phyloP scores from a whole-genome alignment of 805 yeast genomes.

The Clavispora santaluciae region DNA sequence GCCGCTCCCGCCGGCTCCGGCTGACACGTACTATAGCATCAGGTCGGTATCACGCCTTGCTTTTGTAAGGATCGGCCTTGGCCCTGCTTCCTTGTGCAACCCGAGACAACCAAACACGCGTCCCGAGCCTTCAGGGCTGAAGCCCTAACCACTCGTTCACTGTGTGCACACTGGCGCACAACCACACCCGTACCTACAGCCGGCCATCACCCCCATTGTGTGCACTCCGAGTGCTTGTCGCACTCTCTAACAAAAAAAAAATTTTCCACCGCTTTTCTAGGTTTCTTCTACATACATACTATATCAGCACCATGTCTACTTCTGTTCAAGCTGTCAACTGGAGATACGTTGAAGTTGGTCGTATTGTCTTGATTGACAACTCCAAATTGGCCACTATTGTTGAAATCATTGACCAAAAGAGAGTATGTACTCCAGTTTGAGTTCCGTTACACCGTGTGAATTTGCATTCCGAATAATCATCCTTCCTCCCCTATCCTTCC shows the following conservation, averaged over 20 bases:
- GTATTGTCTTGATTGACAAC: conserved; percentile 86
- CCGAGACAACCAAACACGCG: too few relatives aligned
- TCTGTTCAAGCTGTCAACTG: conserved; percentile 95
- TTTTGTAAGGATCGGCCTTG: too few relatives aligned
- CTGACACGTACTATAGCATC: too few relatives aligned
- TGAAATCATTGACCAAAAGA: conserved; percentile 98
- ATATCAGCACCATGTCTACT: conserved; percentile 28
- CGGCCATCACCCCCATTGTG: not conserved
- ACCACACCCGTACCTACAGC: not conserved
- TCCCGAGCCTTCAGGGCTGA: too few relatives aligned
- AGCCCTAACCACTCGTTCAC: conserved; percentile 9
- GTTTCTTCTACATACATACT: conserved; percentile 10
- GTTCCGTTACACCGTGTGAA: not conserved
- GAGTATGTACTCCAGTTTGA: conserved; percentile 57
- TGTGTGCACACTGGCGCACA: conserved; percentile 14
- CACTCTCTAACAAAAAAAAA: conserved; percentile 9
- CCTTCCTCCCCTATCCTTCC: not conserved
- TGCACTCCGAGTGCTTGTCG: not conserved
- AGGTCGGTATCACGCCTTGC: too few relatives aligned
- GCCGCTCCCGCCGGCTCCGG: too few relatives aligned
- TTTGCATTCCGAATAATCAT: not conserved
- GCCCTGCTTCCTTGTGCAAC: too few relatives aligned
- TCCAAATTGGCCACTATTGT: conserved; percentile 94
- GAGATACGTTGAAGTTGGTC: conserved; percentile 99
- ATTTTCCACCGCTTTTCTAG: conserved; percentile 10